These are phyloP conservation scores for Crithidia fasciculata DNA, from an alignment of 208 protist species.

Conservation along the genomic window DNA sequence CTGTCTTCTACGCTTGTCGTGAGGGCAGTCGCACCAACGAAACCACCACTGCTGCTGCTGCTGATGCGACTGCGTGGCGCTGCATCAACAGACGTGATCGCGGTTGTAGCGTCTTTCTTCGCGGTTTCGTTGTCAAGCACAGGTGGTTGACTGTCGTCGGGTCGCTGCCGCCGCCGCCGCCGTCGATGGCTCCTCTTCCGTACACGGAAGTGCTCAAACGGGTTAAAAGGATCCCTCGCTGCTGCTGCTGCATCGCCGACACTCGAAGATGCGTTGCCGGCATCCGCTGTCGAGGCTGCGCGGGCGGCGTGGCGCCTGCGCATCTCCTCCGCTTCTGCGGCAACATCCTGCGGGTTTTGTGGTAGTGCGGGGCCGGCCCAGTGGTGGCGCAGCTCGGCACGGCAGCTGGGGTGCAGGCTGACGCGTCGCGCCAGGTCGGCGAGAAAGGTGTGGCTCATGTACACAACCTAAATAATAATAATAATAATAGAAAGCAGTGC, in stretches of 20 bases:
- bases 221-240: conserved; percentile 10
- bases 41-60: neutral
- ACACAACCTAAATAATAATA: neutral
- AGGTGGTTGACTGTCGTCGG: too few relatives aligned
- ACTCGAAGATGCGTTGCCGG: neutral
- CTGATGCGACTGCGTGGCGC: neutral
- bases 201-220: conserved; percentile 12
- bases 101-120: neutral
- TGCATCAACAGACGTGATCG: neutral
- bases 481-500: too few relatives aligned
- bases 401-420: conserved; percentile 48
- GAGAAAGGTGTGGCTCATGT: conserved; percentile 23
- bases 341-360: conserved; percentile 29
- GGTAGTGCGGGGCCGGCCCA: conserved; percentile 59
- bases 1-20: too few relatives aligned
- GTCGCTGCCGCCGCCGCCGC: too few relatives aligned
- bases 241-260: neutral
- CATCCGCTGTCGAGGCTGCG: neutral
- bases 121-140: too few relatives aligned
- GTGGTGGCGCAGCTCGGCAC: conserved; percentile 38
- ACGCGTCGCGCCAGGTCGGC: conserved; percentile 35
- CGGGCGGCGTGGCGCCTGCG: neutral
- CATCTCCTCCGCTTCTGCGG: conserved; percentile 13
- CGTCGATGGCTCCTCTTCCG: neutral
- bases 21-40: too few relatives aligned